Evolutionary conservation across 2,329 filamentous ascomycete species (phyloP), one percentile per base, ranked within the genome.

Genomic region (Diaporthe sp.): DNA sequence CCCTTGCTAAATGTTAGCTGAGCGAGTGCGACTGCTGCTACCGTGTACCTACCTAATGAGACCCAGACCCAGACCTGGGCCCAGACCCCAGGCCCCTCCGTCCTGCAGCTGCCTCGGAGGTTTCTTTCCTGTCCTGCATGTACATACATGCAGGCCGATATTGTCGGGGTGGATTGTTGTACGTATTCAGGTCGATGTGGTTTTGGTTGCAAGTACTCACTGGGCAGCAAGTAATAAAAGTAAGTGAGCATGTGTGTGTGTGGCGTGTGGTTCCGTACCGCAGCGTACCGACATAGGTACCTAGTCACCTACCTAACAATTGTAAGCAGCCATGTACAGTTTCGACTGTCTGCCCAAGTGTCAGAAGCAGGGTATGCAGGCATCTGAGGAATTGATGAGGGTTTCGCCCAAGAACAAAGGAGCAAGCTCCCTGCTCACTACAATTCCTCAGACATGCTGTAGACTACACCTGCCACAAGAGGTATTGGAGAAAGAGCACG

Each of bases 41-140:
- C 35, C 35, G 10, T 5, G 35, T 5, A 38, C 35, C 35, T 38
- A 38, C n/a, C 6, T 28, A 54, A 13, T 15, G 25, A 25, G 47
- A 54, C 52, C 52, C 45, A 28, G 64, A 19, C 42, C 61, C 61
- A 35, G 40, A n/a, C 35, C 15, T n/a, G n/a, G n/a, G 22, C 3
- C 22, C 25, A 55, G 28, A 9, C 28, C n/a, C n/a, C 54, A n/a
- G 57, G 38, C 38, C 42, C 40, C 60, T 66, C 61, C 19, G 22
- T 22, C 42, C 30, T 35, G 42, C 40, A 61, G 61, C 30, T 50
- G 61, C 61, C 28, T 67, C 61, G 61, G 61, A 67, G 61, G 19
- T 67, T 67, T 67, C 42, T 67, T 47, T 67, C 61, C 42, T 67
- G 61, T 52, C 45, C 45, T 67, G 61, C 61, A 38, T 52, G 45